These are phyloP conservation scores for Phytophthora idaei DNA, from an alignment of 352 stramenopile species.

Conservation along the genomic window DNA sequence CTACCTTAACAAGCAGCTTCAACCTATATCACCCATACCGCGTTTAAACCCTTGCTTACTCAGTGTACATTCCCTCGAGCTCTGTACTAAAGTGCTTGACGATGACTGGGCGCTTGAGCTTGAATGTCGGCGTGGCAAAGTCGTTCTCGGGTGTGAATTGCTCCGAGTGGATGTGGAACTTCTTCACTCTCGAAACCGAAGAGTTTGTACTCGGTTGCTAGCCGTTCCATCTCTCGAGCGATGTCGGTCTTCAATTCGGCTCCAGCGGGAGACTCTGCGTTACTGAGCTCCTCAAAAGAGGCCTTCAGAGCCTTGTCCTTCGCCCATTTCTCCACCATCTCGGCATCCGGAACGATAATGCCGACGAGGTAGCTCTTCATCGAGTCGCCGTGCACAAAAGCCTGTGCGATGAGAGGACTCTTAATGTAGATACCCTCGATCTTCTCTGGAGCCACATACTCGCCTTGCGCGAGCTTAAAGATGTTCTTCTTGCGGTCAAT, in stretches of 20 bases:
- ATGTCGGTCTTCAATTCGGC: conserved; percentile 62
- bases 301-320: conserved; percentile 46
- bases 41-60: conserved; percentile 12
- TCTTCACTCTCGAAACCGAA: conserved; percentile 93
- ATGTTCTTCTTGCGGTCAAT: conserved; percentile 94
- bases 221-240: conserved; percentile 71
- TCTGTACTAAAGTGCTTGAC: conserved; percentile 84
- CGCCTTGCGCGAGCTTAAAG: conserved; percentile 93
- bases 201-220: conserved; percentile 71
- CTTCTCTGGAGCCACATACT: conserved; percentile 97
- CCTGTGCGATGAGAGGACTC: conserved; percentile 90
- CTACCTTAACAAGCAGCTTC: too few species aligned
- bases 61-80: conserved; percentile 82
- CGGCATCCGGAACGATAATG: conserved; percentile 94
- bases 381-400: conserved; percentile 96
- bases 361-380: conserved; percentile 93
- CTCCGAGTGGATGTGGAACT: conserved; percentile 85
- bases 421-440: conserved; percentile 96
- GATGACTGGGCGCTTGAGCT: conserved; percentile 94
- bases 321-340: conserved; percentile 85
- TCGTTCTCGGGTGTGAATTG: conserved; percentile 92
- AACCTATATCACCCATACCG: not conserved
- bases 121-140: conserved; percentile 96
- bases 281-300: conserved; percentile 30
- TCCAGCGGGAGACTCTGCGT: conserved; percentile 3